phyloP scores from a whole-genome alignment of 2,329 filamentous ascomycete species.

The Talaromyces albobiverticillius region DNA sequence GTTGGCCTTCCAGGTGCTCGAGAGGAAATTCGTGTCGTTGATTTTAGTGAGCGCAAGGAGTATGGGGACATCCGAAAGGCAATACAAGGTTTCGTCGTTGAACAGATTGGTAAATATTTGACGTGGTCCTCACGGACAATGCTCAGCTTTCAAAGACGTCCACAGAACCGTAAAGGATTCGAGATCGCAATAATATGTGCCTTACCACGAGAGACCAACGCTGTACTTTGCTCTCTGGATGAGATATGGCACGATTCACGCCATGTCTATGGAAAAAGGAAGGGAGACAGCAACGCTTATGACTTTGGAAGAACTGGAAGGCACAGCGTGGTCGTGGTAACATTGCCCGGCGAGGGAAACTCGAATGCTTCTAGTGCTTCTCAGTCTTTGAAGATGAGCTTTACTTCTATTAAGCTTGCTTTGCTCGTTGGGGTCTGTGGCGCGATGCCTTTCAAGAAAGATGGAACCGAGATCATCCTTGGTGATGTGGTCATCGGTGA shows the following conservation, averaged over 20 bases:
- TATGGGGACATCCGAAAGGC: slow-evolving; percentile 37
- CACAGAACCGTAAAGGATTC: slow-evolving; percentile 21
- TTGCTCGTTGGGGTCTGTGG: slow-evolving; percentile 43
- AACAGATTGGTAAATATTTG: slow-evolving; percentile 31
- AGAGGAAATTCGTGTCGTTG: slow-evolving; percentile 25
- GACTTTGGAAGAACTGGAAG: slow-evolving; percentile 24
- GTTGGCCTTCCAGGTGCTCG: slow-evolving; percentile 26
- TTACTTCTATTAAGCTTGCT: slow-evolving; percentile 27
- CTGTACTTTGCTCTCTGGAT: slow-evolving; percentile 28
- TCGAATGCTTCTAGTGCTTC: slow-evolving; percentile 23
- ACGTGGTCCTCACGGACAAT: neutral
- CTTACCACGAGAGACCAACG: slow-evolving; percentile 29
- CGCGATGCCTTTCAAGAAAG: slow-evolving; percentile 27
- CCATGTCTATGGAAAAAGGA: slow-evolving; percentile 21
- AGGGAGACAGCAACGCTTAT: slow-evolving; percentile 30
- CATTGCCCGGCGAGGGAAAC: slow-evolving; percentile 29
- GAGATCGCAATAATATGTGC: slow-evolving; percentile 38
- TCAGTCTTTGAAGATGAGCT: slow-evolving; percentile 29
- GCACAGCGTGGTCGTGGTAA: slow-evolving; percentile 29
- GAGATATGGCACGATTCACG: slow-evolving; percentile 24
- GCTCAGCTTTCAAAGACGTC: neutral
- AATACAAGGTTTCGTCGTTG: slow-evolving; percentile 37
- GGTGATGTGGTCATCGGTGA: slow-evolving; percentile 32
- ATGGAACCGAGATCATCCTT: slow-evolving; percentile 18
- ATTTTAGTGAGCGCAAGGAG: slow-evolving; percentile 34